Base-by-base conservation (phyloP, 441 rosid species). In the Isatis lusitanica region DNA sequence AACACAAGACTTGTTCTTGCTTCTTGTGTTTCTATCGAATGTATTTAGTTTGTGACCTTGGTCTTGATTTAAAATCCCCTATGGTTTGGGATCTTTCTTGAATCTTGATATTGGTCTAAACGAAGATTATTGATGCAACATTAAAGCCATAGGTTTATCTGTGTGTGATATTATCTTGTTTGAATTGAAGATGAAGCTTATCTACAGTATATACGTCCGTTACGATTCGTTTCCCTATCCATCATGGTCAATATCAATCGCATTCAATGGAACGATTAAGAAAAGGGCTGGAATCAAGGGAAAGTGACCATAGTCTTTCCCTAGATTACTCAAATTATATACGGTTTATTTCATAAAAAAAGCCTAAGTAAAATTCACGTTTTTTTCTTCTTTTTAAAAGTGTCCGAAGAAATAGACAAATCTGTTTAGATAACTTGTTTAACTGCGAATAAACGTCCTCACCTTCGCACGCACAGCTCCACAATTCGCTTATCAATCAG, bases 1-100 rank as follows among this genome's bases (percentile, higher is more conserved):
- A 47, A 60, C 74, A 63, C 13, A 56, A 63, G 75, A 63, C 75
- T 39, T 56, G 71, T 70, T 56, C 71, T 76, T 56, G 66, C 71
- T 69, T 76, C 63, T 52, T 15, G 58, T 69, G 66, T 68, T 62
- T 75, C 59, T 28, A 53, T 46, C 6, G 12, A 46, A 69, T 55
- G 44, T 55, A 21, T 69, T 47, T 53, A 52, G 63, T 31, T 16
- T 61, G 35, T 61, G 33, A 43, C 64, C 31, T 61, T 62, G 0
- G 11, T 59, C 63, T 60, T 68, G 50, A 31, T 68, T 55, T 10
- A 21, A 50, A 66, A 63, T 40, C 24, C 2, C 24, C 2, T 39
- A 21, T 63, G 16, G 31, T 60, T 67, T 60, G 31, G 38, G 48
- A 6, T 6, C 16, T 57, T 33, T 33, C 56, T 68, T 68, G 48